These are phyloP conservation scores for Physocladia obscura DNA, from an alignment of 192 early-diverging fungal genomes.

Conservation along the genomic window DNA sequence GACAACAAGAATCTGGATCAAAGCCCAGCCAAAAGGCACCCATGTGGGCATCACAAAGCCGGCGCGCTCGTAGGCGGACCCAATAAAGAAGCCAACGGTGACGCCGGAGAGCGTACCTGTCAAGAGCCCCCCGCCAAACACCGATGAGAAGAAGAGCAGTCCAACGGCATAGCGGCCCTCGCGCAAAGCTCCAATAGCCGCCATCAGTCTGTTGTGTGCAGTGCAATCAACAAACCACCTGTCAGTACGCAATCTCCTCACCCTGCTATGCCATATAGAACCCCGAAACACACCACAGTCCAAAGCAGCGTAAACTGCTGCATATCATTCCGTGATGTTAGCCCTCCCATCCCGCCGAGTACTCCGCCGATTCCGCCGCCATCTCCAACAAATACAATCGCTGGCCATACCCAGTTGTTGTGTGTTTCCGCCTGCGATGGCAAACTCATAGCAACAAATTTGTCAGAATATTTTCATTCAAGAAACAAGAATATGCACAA, in stretches of 20 bases:
- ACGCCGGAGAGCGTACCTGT: neutral
- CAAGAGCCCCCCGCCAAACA: conserved; percentile 2
- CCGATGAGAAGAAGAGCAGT: neutral
- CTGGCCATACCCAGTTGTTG: conserved; percentile 8
- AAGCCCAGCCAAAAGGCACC: conserved; percentile 29
- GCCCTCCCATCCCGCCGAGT: conserved; percentile 4
- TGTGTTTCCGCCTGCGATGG: no score
- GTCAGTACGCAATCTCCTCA: neutral
- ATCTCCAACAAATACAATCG: conserved; percentile 4
- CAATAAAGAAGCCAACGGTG: conserved; percentile 19
- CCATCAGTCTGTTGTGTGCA: neutral
- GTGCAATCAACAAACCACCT: neutral
- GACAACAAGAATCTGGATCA: conserved; percentile 23
- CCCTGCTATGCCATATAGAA: conserved; percentile 14
- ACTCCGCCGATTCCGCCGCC: conserved; percentile 22
- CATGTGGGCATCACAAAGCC: conserved; percentile 28
- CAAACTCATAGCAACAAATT: neutral
- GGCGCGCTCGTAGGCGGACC: conserved; percentile 14
- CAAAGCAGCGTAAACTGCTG: conserved; percentile 6
- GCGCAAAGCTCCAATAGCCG: neutral
- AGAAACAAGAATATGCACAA: conserved; percentile 37
- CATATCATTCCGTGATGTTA: conserved; percentile 6
- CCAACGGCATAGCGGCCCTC: neutral
- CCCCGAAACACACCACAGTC: conserved; percentile 9
- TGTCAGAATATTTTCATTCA: neutral